Conservation (phyloP, 2,329 filamentous ascomycete genomes). For the Ceratocystis destructans region DNA sequence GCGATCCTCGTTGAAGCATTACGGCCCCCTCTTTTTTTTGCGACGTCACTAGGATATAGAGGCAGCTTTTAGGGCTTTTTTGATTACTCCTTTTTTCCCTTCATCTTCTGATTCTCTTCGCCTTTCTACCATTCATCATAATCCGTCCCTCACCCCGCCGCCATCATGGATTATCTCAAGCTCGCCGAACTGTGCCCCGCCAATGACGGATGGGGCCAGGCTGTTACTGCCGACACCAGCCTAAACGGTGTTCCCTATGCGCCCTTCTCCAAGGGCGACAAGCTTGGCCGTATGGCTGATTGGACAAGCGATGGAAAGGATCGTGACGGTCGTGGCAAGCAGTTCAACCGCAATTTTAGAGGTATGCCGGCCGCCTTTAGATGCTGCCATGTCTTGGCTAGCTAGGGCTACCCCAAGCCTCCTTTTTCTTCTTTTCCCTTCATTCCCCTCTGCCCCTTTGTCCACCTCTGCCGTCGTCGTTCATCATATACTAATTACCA, state of each 20-base stretch:
- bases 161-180: conserved; percentile 34
- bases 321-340: conserved; percentile 56
- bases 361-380: conserved; percentile 39
- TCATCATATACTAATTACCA: conserved; percentile 20
- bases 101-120: background rate
- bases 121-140: background rate
- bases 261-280: conserved; percentile 96
- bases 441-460: background rate
- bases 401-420: background rate
- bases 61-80: background rate
- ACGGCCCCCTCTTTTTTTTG: conserved; percentile 8
- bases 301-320: conserved; percentile 91
- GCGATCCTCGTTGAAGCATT: conserved; percentile 9
- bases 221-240: conserved; percentile 70
- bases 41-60: conserved; percentile 4
- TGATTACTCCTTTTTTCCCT: background rate
- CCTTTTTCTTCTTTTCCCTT: background rate
- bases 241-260: conserved; percentile 93
- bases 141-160: background rate
- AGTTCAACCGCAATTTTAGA: conserved; percentile 88
- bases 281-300: conserved; percentile 97
- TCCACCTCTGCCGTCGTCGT: background rate
- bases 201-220: conserved; percentile 76
- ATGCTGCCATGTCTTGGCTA: background rate
- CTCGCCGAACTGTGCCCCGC: conserved; percentile 59